A percentile compares a stretch with the other conserved stretches of the same genome.
Conservation (phyloP, 805 yeast species). For the Candida methanosorbosa region DNA sequence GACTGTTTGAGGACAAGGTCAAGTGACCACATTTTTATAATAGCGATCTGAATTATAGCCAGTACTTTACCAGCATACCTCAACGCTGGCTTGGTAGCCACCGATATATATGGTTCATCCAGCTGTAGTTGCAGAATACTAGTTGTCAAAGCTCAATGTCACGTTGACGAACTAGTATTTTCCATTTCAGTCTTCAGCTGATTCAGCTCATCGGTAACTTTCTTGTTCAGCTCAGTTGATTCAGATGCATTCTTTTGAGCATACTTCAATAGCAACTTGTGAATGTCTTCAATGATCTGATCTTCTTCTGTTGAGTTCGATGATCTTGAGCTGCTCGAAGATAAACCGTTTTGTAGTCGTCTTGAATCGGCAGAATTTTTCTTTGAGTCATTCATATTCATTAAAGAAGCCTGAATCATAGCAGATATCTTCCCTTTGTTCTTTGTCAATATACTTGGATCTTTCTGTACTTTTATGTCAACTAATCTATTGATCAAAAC, state of each 20-base stretch:
- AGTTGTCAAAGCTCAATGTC: too few species aligned
- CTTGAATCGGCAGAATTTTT: too few species aligned
- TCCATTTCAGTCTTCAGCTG: slow-evolving; percentile 6
- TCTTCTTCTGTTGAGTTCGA: slow-evolving; percentile 7
- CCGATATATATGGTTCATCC: too few species aligned
- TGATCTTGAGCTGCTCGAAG: background rate
- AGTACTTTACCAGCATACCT: too few species aligned
- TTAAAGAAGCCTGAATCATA: slow-evolving; percentile 41
- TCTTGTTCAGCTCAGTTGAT: slow-evolving; percentile 6
- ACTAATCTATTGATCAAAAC: slow-evolving; percentile 32
- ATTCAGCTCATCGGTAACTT: slow-evolving; percentile 5
- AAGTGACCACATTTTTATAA: too few species aligned
- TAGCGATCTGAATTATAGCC: too few species aligned
- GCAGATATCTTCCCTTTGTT: slow-evolving; percentile 46
- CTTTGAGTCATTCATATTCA: slow-evolving; percentile 12
- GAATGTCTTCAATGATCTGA: slow-evolving; percentile 10
- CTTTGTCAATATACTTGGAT: slow-evolving; percentile 36
- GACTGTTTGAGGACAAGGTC: too few species aligned
- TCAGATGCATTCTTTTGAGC: slow-evolving; percentile 10
- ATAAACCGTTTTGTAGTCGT: too few species aligned
- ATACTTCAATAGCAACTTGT: slow-evolving; percentile 9
- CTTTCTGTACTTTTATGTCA: slow-evolving; percentile 35
- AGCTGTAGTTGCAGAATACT: too few species aligned
- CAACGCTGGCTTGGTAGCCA: too few species aligned
- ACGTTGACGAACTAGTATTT: background rate